These are phyloP conservation scores for Pseudogymnoascus sp. DNA, from an alignment of 2,329 filamentous ascomycete species.

Conservation along the genomic window DNA sequence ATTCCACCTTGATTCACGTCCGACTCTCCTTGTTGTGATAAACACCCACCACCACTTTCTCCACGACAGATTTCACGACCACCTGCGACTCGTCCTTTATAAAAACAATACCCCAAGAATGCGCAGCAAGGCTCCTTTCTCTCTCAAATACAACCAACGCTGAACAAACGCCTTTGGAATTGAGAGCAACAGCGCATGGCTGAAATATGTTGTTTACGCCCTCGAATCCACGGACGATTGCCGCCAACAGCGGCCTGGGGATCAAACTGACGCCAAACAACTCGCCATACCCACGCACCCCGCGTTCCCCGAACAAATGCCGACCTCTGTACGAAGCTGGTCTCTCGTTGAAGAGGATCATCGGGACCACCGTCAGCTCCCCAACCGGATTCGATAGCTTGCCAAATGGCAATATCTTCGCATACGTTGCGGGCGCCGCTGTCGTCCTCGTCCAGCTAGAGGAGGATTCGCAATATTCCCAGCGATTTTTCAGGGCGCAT, in stretches of 20 bases:
- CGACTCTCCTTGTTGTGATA: background rate
- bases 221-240: slow-evolving; percentile 24
- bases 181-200: slow-evolving; percentile 21
- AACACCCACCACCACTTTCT: background rate
- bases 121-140: background rate
- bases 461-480: slow-evolving; percentile 53
- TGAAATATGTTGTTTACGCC: slow-evolving; percentile 29
- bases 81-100: background rate
- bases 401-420: slow-evolving; percentile 61
- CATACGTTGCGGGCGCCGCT: slow-evolving; percentile 85
- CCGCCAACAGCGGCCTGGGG: slow-evolving; percentile 25
- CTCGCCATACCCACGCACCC: slow-evolving; percentile 59
- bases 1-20: background rate
- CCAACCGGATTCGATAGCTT: slow-evolving; percentile 82
- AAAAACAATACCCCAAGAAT: background rate
- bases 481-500: slow-evolving; percentile 85
- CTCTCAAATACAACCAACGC: background rate
- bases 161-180: background rate
- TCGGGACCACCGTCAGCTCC: slow-evolving; percentile 80
- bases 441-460: slow-evolving; percentile 83
- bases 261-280: slow-evolving; percentile 68
- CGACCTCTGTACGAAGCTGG: slow-evolving; percentile 45
- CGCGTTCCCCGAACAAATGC: slow-evolving; percentile 49
- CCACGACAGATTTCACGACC: background rate
- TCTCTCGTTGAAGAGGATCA: slow-evolving; percentile 71